These are phyloP conservation scores for Corylus heterophylla DNA, from an alignment of 306 rosid species.

Conservation along the genomic window DNA sequence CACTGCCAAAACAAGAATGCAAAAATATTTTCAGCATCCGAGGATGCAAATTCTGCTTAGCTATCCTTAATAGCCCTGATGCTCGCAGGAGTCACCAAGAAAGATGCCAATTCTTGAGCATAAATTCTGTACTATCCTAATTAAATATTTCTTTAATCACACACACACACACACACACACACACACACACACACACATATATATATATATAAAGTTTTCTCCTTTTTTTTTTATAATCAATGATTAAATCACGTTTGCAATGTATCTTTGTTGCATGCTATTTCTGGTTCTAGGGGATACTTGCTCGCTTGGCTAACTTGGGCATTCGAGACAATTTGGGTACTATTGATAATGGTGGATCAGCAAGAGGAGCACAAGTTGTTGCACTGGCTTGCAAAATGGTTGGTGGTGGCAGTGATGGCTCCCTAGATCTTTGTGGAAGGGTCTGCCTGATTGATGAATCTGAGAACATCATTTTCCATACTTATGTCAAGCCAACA, in stretches of 20 bases:
- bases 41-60: conserved; percentile 91
- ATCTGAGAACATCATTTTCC: conserved; percentile 73
- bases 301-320: conserved; percentile 65
- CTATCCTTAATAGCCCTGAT: conserved; percentile 75
- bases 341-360: conserved; percentile 38
- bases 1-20: conserved; percentile 90
- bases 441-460: conserved; percentile 85
- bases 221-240: not conserved
- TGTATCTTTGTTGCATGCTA: not conserved
- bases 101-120: conserved; percentile 65
- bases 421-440: conserved; percentile 80
- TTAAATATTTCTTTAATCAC: no score
- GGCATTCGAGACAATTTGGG: conserved; percentile 68
- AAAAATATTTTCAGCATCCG: conserved; percentile 58
- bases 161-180: no score
- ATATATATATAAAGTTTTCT: no score
- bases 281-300: conserved; percentile 46
- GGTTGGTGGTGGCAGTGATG: conserved; percentile 97
- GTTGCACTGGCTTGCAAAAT: conserved; percentile 92
- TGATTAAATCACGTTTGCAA: not conserved
- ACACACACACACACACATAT: no score
- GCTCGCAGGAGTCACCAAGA: conserved; percentile 76
- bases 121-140: conserved; percentile 37
- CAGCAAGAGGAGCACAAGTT: conserved; percentile 53
- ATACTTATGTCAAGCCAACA: conserved; percentile 74